phyloP scores from a whole-genome alignment of 2,329 filamentous ascomycete genomes.

The Diaporthe destruens region DNA sequence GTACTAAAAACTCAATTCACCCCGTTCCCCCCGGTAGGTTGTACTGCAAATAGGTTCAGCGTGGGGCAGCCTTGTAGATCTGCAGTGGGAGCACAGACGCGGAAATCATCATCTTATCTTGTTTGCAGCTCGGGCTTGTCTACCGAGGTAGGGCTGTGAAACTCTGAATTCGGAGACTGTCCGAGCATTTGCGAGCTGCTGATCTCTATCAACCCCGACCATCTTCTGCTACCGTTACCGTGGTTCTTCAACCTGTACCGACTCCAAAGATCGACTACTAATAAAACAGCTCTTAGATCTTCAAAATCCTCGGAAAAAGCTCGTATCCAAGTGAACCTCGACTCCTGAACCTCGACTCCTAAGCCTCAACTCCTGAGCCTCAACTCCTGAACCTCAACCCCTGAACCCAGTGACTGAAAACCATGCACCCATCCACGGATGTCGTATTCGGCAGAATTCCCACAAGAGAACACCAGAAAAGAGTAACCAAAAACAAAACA shows the following conservation, averaged over 20 bases:
- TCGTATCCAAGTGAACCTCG: not conserved
- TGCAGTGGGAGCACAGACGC: not conserved
- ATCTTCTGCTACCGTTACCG: not conserved
- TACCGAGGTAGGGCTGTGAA: too few species aligned
- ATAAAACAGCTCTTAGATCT: not conserved
- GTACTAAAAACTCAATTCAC: too few species aligned
- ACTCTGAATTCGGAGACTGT: not conserved
- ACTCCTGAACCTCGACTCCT: not conserved
- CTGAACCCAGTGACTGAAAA: too few species aligned
- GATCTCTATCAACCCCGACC: not conserved
- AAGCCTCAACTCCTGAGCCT: not conserved
- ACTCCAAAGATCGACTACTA: not conserved
- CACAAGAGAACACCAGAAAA: not conserved
- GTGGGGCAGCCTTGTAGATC: not conserved
- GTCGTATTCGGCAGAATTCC: not conserved
- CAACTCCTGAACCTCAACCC: not conserved
- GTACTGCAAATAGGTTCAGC: constrained; percentile 2
- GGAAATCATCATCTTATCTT: not conserved
- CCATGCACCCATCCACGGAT: too few species aligned
- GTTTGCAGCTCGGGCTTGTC: not conserved
- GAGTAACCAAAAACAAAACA: not conserved
- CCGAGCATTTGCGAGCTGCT: constrained; percentile 9
- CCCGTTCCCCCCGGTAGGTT: too few species aligned
- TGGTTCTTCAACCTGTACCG: not conserved
- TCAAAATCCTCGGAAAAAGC: too few species aligned